A percentile compares a stretch with the other conserved stretches of the same genome.
These are phyloP conservation scores for Angophora floribunda DNA, from an alignment of 345 rosid genomes.

Conservation along the genomic window DNA sequence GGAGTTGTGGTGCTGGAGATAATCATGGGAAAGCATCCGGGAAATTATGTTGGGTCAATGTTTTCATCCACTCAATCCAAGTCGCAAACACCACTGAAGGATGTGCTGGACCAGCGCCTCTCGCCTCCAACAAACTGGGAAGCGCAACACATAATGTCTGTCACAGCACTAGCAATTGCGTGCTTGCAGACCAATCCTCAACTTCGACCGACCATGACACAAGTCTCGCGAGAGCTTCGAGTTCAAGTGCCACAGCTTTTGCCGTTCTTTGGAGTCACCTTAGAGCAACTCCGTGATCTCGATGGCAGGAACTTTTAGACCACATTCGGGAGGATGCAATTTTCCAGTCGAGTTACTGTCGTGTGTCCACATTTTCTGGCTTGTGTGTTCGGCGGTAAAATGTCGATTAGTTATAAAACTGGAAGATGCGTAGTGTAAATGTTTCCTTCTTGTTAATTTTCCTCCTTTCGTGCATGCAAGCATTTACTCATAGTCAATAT, in stretches of 20 bases:
- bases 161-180: accelerated
- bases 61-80: not conserved
- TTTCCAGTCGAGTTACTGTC: not conserved
- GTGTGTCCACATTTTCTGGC: not conserved
- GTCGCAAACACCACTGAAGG: not conserved
- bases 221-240: not conserved
- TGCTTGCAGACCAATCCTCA: not conserved
- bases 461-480: not conserved
- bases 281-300: not conserved
- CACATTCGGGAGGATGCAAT: accelerated
- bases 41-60: accelerated
- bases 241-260: not conserved
- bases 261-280: not conserved
- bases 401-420: not conserved
- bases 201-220: not conserved
- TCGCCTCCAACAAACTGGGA: accelerated
- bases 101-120: not conserved
- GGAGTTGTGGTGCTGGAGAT: too few species aligned
- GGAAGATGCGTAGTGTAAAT: not conserved
- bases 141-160: not conserved
- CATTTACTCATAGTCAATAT: not conserved
- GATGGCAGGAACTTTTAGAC: not conserved
- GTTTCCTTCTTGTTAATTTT: not conserved
- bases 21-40: too few species aligned
- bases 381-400: not conserved